Conservation (phyloP, 1,284 basidiomycete species). For the Bondarzewia mesenterica region DNA sequence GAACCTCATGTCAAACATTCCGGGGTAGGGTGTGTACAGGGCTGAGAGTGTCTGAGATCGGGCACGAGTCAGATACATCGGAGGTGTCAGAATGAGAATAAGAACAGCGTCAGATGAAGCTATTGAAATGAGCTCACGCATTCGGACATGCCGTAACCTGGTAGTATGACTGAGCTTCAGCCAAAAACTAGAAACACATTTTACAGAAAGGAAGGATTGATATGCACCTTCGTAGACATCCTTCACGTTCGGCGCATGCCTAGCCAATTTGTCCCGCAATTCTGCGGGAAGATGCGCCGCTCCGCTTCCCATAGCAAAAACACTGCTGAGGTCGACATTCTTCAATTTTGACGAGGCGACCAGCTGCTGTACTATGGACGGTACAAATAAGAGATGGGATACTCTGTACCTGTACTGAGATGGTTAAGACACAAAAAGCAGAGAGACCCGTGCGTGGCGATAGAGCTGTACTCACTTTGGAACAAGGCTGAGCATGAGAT, state of each 20-base stretch:
- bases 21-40: conserved; percentile 35
- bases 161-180: background rate
- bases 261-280: conserved; percentile 34
- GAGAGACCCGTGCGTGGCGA: background rate
- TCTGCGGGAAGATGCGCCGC: conserved; percentile 62
- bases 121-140: conserved; percentile 36
- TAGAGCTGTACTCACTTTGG: conserved; percentile 28
- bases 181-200: background rate
- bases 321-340: conserved; percentile 45
- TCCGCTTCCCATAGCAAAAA: conserved; percentile 40
- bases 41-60: conserved; percentile 46
- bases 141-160: conserved; percentile 76
- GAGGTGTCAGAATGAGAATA: no score
- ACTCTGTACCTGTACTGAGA: background rate
- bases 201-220: background rate
- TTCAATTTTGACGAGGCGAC: conserved; percentile 43
- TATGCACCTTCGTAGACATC: conserved; percentile 41
- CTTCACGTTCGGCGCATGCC: conserved; percentile 27
- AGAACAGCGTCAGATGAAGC: background rate
- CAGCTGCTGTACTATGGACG: conserved; percentile 60
- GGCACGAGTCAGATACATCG: no score
- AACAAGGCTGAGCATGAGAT: conserved; percentile 33
- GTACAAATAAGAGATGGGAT: conserved; percentile 32
- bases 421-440: background rate
- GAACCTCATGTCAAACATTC: conserved; percentile 35